Evolutionary conservation across 2,329 filamentous ascomycete species (phyloP).

Genomic region (Talaromyces islandicus): DNA sequence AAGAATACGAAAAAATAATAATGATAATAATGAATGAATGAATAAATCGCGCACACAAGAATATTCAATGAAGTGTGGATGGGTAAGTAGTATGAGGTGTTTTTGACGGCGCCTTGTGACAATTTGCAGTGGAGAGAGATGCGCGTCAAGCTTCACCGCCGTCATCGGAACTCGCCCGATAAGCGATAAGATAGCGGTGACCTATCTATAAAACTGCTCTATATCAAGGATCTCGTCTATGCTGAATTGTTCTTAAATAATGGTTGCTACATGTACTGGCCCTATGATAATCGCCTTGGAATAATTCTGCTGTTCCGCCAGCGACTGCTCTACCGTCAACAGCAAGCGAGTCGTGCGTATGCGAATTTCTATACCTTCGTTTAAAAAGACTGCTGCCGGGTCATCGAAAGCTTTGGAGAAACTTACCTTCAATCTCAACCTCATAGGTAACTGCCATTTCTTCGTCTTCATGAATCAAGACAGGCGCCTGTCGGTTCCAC

Average conservation of each 20-base stretch:
- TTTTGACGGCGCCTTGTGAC: neutral
- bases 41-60: neutral
- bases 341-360: constrained; percentile 60
- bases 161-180: neutral
- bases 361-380: constrained; percentile 54
- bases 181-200: neutral
- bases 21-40: neutral
- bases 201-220: no score
- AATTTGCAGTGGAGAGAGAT: neutral
- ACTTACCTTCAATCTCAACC: constrained; percentile 65
- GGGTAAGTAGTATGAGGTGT: neutral
- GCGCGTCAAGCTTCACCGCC: neutral
- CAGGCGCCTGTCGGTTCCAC: constrained; percentile 41
- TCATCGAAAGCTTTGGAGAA: neutral
- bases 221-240: no score
- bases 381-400: neutral
- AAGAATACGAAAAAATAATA: neutral
- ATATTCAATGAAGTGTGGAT: neutral
- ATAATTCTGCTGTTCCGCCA: constrained; percentile 53
- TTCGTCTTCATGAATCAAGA: constrained; percentile 55
- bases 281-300: constrained; percentile 55
- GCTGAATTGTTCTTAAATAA: neutral
- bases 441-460: constrained; percentile 64
- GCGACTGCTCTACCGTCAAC: constrained; percentile 59
- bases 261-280: constrained; percentile 5